Evolutionary conservation across 352 stramenopile species (phyloP).

Genomic region (Pythium phragmiticola): DNA sequence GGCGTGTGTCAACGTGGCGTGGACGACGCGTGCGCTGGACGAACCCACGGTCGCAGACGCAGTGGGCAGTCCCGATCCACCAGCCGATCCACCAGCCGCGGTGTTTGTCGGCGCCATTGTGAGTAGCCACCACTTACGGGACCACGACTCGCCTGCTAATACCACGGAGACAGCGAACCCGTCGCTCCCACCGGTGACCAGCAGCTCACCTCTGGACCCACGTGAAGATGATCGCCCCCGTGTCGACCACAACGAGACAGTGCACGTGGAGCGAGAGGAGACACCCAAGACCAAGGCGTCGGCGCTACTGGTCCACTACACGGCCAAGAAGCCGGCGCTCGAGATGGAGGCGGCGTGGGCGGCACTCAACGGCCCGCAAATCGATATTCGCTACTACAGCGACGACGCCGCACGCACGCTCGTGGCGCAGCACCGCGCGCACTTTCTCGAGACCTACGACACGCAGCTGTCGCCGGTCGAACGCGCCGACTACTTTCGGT

Average conservation of each 20-base stretch:
- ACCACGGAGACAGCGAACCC: neutral
- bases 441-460: conserved; percentile 9
- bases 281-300: neutral
- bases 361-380: neutral
- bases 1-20: neutral
- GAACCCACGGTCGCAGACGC: no score
- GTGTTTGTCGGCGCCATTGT: neutral
- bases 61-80: neutral
- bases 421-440: neutral
- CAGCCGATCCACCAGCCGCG: neutral
- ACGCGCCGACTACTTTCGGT: conserved; percentile 21
- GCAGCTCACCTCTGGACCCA: neutral
- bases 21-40: neutral
- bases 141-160: neutral
- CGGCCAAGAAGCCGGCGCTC: conserved; percentile 4
- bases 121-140: neutral
- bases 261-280: neutral
- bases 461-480: conserved; percentile 18
- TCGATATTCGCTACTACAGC: conserved; percentile 16
- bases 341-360: neutral
- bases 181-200: no score
- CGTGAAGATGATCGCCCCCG: neutral
- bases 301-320: conserved; percentile 11
- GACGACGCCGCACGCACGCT: conserved; percentile 7
- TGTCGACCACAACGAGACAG: neutral